These are phyloP conservation scores for Penstemon barbatus DNA, from an alignment of 257 asterid species.

Conservation along the genomic window DNA sequence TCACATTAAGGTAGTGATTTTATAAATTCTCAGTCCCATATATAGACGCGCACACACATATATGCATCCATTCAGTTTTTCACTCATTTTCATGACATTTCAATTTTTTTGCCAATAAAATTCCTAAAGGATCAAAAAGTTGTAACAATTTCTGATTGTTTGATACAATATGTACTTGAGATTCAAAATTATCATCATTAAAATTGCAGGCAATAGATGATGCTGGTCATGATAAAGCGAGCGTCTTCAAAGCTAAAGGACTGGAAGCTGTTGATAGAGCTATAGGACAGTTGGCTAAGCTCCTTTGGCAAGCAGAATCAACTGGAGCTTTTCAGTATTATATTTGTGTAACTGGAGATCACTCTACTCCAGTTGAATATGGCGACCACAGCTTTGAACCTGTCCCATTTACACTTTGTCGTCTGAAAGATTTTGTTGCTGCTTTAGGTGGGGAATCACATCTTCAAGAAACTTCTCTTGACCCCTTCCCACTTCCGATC, in stretches of 20 bases:
- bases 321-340: slow-evolving; percentile 61
- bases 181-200: slow-evolving; percentile 1
- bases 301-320: slow-evolving; percentile 82
- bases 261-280: slow-evolving; percentile 94
- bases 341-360: slow-evolving; percentile 90
- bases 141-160: neutral
- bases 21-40: neutral
- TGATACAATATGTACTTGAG: neutral
- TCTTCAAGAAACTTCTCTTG: slow-evolving; percentile 63
- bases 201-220: slow-evolving; percentile 86
- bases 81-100: neutral
- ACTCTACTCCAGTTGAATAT: slow-evolving; percentile 95
- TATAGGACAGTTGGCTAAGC: slow-evolving; percentile 80
- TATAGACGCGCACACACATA: neutral
- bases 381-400: slow-evolving; percentile 99
- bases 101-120: neutral
- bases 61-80: neutral
- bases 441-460: slow-evolving; percentile 69
- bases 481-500: slow-evolving; percentile 82
- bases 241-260: slow-evolving; percentile 87
- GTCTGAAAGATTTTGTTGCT: slow-evolving; percentile 72
- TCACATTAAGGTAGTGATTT: slow-evolving; percentile 75
- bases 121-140: neutral
- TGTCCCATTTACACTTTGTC: slow-evolving; percentile 83
- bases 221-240: slow-evolving; percentile 97